A percentile compares a stretch with the other conserved stretches of the same genome.
phyloP scores from a whole-genome alignment of 1,284 basidiomycete species.

The Marasmius sp. region DNA sequence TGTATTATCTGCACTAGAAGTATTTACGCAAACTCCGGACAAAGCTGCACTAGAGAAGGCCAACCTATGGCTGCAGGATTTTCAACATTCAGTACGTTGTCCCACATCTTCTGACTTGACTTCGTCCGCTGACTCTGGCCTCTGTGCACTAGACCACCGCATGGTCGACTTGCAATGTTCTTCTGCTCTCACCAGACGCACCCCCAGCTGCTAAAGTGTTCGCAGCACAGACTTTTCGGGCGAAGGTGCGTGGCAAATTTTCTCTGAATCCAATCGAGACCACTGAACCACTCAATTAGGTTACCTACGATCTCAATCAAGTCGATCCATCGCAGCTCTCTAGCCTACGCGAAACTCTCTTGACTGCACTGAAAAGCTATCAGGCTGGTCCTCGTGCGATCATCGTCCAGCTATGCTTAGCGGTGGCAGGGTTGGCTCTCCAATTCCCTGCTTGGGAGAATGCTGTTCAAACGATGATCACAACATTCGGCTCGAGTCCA shows the following conservation, averaged over 20 bases:
- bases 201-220: conserved; percentile 88
- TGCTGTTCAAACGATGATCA: conserved; percentile 81
- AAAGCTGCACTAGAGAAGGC: conserved; percentile 80
- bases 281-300: conserved; percentile 47
- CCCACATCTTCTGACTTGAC: conserved; percentile 56
- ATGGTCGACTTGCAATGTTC: conserved; percentile 92
- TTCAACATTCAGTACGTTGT: conserved; percentile 92
- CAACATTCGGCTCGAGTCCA: conserved; percentile 84
- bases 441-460: conserved; percentile 91
- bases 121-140: conserved; percentile 57
- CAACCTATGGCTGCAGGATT: conserved; percentile 92
- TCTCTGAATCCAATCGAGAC: not conserved
- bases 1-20: conserved; percentile 70
- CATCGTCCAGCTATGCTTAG: conserved; percentile 87
- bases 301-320: conserved; percentile 94
- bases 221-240: conserved; percentile 94
- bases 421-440: conserved; percentile 87
- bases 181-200: conserved; percentile 81
- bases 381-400: conserved; percentile 82
- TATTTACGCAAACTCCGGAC: conserved; percentile 80
- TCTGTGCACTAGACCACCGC: conserved; percentile 86
- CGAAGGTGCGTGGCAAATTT: conserved; percentile 68
- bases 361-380: conserved; percentile 73
- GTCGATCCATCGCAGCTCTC: conserved; percentile 72
- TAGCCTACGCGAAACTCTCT: conserved; percentile 85